A percentile compares a stretch with the other conserved stretches of the same genome.
These are phyloP conservation scores for Solanum paucissectum DNA, from an alignment of 257 asterid genomes.

Conservation along the genomic window DNA sequence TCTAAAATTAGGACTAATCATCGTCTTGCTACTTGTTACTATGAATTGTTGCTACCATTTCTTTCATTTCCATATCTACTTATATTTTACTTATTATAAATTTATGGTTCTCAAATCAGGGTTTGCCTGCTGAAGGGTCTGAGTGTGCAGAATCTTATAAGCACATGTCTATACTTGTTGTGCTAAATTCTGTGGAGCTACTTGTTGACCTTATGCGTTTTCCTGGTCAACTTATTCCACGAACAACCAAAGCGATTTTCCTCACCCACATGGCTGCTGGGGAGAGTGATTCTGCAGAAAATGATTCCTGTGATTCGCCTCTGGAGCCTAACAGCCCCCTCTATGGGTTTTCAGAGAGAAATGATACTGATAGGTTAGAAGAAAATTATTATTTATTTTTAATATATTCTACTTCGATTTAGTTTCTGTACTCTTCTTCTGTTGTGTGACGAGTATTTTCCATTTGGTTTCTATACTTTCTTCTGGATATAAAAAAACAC, in stretches of 20 bases:
- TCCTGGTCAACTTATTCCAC: constrained; percentile 89
- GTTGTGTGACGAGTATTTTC: not conserved
- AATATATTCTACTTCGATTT: not conserved
- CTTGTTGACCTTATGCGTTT: constrained; percentile 76
- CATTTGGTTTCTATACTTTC: not conserved
- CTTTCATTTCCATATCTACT: constrained; percentile 2
- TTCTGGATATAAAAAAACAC: not conserved
- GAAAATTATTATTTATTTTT: not conserved
- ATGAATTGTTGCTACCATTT: not conserved
- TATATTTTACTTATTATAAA: not conserved
- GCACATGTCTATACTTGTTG: constrained; percentile 84
- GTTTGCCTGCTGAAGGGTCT: constrained; percentile 83
- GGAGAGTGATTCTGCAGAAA: constrained; percentile 99
- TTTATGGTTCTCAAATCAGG: constrained; percentile 36
- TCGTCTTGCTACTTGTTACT: not conserved
- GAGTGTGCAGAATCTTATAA: constrained; percentile 82
- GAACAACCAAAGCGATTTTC: constrained; percentile 63
- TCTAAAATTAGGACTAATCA: not conserved
- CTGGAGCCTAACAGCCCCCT: constrained; percentile 97
- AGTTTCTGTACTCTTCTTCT: not conserved
- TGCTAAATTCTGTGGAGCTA: constrained; percentile 66
- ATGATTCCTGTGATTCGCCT: constrained; percentile 98
- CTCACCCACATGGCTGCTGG: constrained; percentile 89
- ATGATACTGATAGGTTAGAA: constrained; percentile 61
- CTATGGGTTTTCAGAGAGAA: constrained; percentile 70